These are phyloP conservation scores for Globisporangium heterothallicum DNA, from an alignment of 352 stramenopile species.

Conservation along the genomic window DNA sequence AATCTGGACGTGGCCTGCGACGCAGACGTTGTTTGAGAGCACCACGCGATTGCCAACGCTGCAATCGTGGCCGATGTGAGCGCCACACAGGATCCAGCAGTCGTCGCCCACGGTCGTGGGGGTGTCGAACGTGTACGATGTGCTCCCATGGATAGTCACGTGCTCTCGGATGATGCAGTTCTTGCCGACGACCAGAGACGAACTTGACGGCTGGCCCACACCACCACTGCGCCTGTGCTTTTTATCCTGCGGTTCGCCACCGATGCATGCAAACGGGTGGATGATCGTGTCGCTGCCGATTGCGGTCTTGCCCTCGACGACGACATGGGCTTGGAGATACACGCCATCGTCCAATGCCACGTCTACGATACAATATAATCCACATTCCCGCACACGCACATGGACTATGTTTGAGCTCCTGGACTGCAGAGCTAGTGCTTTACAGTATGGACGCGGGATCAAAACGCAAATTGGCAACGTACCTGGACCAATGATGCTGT, in stretches of 20 bases:
- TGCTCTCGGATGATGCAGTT: slow-evolving; percentile 82
- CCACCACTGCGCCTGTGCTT: slow-evolving; percentile 34
- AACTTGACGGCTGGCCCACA: neutral
- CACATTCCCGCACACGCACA: too few species aligned
- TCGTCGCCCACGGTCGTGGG: slow-evolving; percentile 65
- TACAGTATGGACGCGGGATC: too few species aligned
- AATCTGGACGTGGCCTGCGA: slow-evolving; percentile 76
- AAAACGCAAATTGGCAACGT: too few species aligned
- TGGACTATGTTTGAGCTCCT: too few species aligned
- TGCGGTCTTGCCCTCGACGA: slow-evolving; percentile 61
- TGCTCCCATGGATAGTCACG: slow-evolving; percentile 77
- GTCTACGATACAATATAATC: too few species aligned
- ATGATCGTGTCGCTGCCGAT: slow-evolving; percentile 52
- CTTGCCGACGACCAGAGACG: slow-evolving; percentile 44
- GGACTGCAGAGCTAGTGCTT: too few species aligned
- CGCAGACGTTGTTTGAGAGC: slow-evolving; percentile 78
- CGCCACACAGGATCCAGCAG: slow-evolving; percentile 74
- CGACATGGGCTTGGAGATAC: slow-evolving; percentile 63
- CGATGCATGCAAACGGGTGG: slow-evolving; percentile 71
- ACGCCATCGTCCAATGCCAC: slow-evolving; percentile 64
- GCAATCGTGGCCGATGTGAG: slow-evolving; percentile 72
- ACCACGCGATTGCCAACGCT: slow-evolving; percentile 60
- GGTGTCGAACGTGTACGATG: slow-evolving; percentile 42
- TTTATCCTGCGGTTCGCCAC: slow-evolving; percentile 76
- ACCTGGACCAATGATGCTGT: slow-evolving; percentile 68